A percentile compares a stretch with the other conserved stretches of the same genome.
phyloP scores from a whole-genome alignment of 352 stramenopile genomes.

The Phytophthora citrophthora region DNA sequence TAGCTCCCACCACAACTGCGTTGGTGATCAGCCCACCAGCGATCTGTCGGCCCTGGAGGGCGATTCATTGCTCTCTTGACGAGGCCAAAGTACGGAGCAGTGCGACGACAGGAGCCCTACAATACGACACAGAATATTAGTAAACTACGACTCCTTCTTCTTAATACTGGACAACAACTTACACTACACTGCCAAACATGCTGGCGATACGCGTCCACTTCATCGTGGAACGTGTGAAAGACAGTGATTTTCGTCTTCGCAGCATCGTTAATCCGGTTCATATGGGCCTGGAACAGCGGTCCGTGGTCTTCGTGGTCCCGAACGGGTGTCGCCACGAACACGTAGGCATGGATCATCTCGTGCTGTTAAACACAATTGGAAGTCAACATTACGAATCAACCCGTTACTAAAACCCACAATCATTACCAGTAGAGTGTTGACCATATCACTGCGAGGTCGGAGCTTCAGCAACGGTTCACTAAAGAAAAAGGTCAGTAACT shows the following conservation, averaged over 20 bases:
- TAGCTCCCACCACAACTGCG: slow-evolving; percentile 72
- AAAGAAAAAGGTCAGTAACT: not conserved
- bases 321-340: slow-evolving; percentile 83
- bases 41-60: slow-evolving; percentile 70
- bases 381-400: not conserved
- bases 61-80: slow-evolving; percentile 91
- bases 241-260: slow-evolving; percentile 83
- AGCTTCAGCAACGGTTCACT: slow-evolving; percentile 87
- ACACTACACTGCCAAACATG: slow-evolving; percentile 90
- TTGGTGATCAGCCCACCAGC: slow-evolving; percentile 78
- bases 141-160: not conserved
- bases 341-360: slow-evolving; percentile 92
- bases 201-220: slow-evolving; percentile 86
- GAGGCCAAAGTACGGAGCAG: slow-evolving; percentile 77
- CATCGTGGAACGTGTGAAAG: slow-evolving; percentile 91
- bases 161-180: slow-evolving; percentile 12
- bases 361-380: slow-evolving; percentile 48
- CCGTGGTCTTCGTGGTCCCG: slow-evolving; percentile 89
- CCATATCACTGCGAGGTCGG: slow-evolving; percentile 77
- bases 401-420: not conserved
- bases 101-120: slow-evolving; percentile 67
- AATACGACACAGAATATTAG: not conserved
- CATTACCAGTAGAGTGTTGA: slow-evolving; percentile 86
- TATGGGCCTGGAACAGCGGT: slow-evolving; percentile 80
- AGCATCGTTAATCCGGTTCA: slow-evolving; percentile 77